Percentiles rank a stretch among this genome's conserved stretches.
phyloP scores from a whole-genome alignment of 345 rosid genomes.

The Linum usitatissimum region DNA sequence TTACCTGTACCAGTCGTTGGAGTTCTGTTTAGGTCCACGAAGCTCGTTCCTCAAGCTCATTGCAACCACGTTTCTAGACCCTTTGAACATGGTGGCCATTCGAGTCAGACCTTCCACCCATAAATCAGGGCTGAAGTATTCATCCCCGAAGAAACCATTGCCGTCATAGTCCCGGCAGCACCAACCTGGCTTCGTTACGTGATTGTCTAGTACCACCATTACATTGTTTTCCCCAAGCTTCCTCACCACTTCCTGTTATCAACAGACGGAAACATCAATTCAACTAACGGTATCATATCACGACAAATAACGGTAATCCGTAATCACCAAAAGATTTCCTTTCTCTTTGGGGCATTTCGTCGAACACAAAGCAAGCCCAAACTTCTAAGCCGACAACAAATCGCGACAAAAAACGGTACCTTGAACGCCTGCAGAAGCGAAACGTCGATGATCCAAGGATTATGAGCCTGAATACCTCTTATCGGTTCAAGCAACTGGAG shows the following conservation, averaged over 20 bases:
- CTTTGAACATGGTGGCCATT: constrained; percentile 61
- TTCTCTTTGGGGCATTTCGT: neutral
- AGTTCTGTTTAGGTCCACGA: constrained; percentile 72
- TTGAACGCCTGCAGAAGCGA: constrained; percentile 66
- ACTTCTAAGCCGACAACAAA: neutral
- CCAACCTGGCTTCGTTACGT: constrained; percentile 90
- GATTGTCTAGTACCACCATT: constrained; percentile 90
- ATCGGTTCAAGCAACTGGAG: constrained; percentile 54
- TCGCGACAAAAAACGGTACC: constrained; percentile 28
- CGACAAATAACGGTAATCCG: too few relatives aligned
- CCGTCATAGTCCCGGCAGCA: constrained; percentile 67
- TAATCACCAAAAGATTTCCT: neutral
- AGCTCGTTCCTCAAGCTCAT: constrained; percentile 96
- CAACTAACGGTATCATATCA: too few relatives aligned
- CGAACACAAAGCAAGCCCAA: neutral
- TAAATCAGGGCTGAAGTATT: constrained; percentile 49
- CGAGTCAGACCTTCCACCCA: constrained; percentile 61
- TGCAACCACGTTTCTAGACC: constrained; percentile 59
- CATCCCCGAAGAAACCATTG: constrained; percentile 95
- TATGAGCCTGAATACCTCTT: constrained; percentile 57
- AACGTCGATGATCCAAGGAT: constrained; percentile 71
- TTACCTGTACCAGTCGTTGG: constrained; percentile 63
- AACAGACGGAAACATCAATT: neutral
- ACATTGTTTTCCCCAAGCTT: constrained; percentile 54
- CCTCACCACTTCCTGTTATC: constrained; percentile 60